Percentiles rank a stretch among this genome's conserved stretches.
Conservation (phyloP, 2,329 filamentous ascomycete species). For the Beauveria australis region DNA sequence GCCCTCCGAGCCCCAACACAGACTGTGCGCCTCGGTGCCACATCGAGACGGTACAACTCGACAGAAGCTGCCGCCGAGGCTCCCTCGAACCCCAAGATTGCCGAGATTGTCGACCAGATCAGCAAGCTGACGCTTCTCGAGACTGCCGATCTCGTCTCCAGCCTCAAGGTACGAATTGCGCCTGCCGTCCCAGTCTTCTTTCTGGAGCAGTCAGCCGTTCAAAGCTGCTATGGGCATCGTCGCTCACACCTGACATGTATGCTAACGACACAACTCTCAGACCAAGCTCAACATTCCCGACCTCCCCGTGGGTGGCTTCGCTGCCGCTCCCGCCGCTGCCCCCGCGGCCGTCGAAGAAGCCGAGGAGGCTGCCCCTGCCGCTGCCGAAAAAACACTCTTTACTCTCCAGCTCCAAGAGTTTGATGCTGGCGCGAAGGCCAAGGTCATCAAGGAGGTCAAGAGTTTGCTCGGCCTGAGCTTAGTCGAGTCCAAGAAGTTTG, state of each 20-base stretch:
- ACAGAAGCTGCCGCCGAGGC: slow-evolving; percentile 56
- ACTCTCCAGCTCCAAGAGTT: slow-evolving; percentile 89
- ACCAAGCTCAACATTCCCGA: slow-evolving; percentile 95
- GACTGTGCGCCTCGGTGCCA: slow-evolving; percentile 34
- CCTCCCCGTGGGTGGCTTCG: slow-evolving; percentile 87
- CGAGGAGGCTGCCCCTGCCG: slow-evolving; percentile 78
- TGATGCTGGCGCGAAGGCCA: slow-evolving; percentile 84
- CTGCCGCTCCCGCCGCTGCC: slow-evolving; percentile 56
- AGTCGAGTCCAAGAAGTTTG: slow-evolving; percentile 99
- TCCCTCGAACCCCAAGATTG: slow-evolving; percentile 78
- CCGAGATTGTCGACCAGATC: slow-evolving; percentile 94
- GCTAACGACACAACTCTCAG: slow-evolving; percentile 36
- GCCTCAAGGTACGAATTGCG: slow-evolving; percentile 66
- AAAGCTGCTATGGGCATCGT: background rate
- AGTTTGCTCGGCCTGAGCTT: slow-evolving; percentile 85
- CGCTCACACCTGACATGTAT: background rate
- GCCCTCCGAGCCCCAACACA: slow-evolving; percentile 41
- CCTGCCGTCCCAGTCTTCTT: background rate
- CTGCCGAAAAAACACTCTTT: slow-evolving; percentile 96
- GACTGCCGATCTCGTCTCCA: slow-evolving; percentile 90
- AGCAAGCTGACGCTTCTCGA: slow-evolving; percentile 95
- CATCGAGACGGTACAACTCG: slow-evolving; percentile 75
- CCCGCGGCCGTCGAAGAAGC: slow-evolving; percentile 64
- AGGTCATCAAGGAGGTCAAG: slow-evolving; percentile 99
- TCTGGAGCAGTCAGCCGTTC: background rate